Evolutionary conservation across 2,329 filamentous ascomycete species (phyloP).

Genomic region (Alternaria triticimaculans): DNA sequence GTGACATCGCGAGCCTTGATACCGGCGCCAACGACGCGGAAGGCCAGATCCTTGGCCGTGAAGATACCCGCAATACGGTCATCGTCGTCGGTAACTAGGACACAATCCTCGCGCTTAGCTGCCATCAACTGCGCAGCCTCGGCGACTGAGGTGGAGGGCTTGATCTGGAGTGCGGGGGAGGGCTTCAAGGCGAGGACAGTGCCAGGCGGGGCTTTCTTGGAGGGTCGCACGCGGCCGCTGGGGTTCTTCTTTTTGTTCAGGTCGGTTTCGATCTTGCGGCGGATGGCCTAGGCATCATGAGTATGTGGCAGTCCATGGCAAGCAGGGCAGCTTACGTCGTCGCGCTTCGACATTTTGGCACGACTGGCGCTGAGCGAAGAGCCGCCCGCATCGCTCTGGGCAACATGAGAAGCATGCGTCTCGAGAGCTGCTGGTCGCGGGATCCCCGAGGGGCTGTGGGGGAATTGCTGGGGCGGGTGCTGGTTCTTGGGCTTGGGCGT

Average conservation of each 20-base stretch:
- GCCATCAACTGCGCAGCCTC: constrained; percentile 99
- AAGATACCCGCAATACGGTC: constrained; percentile 98
- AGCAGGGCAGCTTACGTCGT: constrained; percentile 76
- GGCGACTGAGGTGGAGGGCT: constrained; percentile 89
- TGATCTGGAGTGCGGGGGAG: constrained; percentile 95
- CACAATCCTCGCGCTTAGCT: constrained; percentile 96
- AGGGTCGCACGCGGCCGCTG: constrained; percentile 77
- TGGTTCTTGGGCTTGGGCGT: constrained; percentile 74
- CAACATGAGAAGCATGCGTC: constrained; percentile 51
- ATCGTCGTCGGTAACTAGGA: constrained; percentile 96
- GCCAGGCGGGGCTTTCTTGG: constrained; percentile 91
- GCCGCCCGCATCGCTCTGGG: constrained; percentile 64
- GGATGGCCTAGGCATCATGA: constrained; percentile 74
- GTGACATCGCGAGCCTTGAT: constrained; percentile 88
- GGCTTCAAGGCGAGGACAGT: constrained; percentile 95
- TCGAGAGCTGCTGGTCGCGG: constrained; percentile 76
- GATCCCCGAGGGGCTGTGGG: constrained; percentile 72
- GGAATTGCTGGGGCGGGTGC: constrained; percentile 61
- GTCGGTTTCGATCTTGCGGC: constrained; percentile 94
- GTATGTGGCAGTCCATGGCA: constrained; percentile 4
- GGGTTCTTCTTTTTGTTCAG: constrained; percentile 96
- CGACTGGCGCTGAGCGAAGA: constrained; percentile 90
- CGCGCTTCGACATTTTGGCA: constrained; percentile 94
- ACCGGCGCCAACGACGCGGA: constrained; percentile 91
- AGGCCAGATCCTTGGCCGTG: constrained; percentile 97